These are phyloP conservation scores for Aspergillus jensenii DNA, from an alignment of 2,329 filamentous ascomycete genomes.

Conservation along the genomic window DNA sequence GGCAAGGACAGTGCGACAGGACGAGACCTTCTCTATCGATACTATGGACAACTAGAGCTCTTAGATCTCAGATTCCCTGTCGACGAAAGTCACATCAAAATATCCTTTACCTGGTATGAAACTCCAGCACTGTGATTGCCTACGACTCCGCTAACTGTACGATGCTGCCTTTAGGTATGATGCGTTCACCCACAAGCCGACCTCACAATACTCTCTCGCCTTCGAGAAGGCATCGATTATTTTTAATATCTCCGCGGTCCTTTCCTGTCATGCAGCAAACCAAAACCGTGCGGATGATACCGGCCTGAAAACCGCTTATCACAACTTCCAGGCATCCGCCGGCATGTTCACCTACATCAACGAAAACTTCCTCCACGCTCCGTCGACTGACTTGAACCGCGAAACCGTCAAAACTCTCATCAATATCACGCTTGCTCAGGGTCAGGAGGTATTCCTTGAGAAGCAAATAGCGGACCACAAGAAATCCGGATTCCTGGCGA, in stretches of 20 bases:
- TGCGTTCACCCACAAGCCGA: slow-evolving; percentile 98
- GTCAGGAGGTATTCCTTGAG: slow-evolving; percentile 95
- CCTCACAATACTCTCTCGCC: slow-evolving; percentile 90
- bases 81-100: slow-evolving; percentile 98
- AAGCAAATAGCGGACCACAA: slow-evolving; percentile 93
- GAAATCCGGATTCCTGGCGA: slow-evolving; percentile 87
- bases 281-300: slow-evolving; percentile 91
- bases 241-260: slow-evolving; percentile 96
- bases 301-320: slow-evolving; percentile 93
- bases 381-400: slow-evolving; percentile 90
- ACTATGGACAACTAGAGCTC: slow-evolving; percentile 95
- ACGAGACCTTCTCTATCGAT: slow-evolving; percentile 89
- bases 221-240: slow-evolving; percentile 99
- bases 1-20: slow-evolving; percentile 95
- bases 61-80: slow-evolving; percentile 93
- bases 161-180: slow-evolving; percentile 69
- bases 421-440: slow-evolving; percentile 88
- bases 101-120: slow-evolving; percentile 89
- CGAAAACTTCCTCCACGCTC: slow-evolving; percentile 97
- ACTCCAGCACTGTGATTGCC: slow-evolving; percentile 13
- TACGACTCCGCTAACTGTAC: slow-evolving; percentile 3
- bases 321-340: slow-evolving; percentile 95
- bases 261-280: slow-evolving; percentile 91
- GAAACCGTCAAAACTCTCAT: slow-evolving; percentile 97
- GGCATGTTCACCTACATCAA: slow-evolving; percentile 99